phyloP scores from a whole-genome alignment of 305 asterid genomes.

The Striga hermonthica region DNA sequence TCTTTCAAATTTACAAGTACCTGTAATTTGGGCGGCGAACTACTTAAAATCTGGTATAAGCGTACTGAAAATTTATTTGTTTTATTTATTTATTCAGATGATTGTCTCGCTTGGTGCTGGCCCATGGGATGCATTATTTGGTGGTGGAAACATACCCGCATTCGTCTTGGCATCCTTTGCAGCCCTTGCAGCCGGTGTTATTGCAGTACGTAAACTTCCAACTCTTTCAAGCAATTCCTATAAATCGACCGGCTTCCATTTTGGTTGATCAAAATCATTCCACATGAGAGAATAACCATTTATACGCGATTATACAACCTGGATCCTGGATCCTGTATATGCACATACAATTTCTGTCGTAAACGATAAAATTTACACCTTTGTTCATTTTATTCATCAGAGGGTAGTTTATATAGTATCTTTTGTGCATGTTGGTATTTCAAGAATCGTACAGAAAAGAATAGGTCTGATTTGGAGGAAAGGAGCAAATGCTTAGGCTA shows the following conservation, averaged over 20 bases:
- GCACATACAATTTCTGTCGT: slow-evolving; percentile 27
- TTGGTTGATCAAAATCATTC: slow-evolving; percentile 54
- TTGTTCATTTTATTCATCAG: slow-evolving; percentile 31
- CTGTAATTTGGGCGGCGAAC: neutral
- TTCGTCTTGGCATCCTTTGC: slow-evolving; percentile 76
- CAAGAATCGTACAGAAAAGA: slow-evolving; percentile 6
- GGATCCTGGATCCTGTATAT: slow-evolving; percentile 16
- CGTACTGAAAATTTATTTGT: slow-evolving; percentile 23
- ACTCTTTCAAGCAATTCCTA: slow-evolving; percentile 59
- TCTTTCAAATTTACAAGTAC: neutral
- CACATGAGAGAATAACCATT: neutral
- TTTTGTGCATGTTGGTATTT: slow-evolving; percentile 23
- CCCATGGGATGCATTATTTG: slow-evolving; percentile 98
- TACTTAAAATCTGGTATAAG: slow-evolving; percentile 7
- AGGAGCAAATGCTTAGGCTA: slow-evolving; percentile 16
- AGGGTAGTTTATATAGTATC: slow-evolving; percentile 21
- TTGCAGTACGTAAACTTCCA: slow-evolving; percentile 74
- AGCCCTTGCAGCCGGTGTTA: slow-evolving; percentile 77
- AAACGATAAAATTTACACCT: slow-evolving; percentile 26
- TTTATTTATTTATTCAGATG: slow-evolving; percentile 47
- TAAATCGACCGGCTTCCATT: slow-evolving; percentile 75
- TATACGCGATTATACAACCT: slow-evolving; percentile 12
- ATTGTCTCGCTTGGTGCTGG: slow-evolving; percentile 97
- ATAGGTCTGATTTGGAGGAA: slow-evolving; percentile 15
- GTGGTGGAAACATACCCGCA: slow-evolving; percentile 97